These are phyloP conservation scores for Colletotrichum higginsianum DNA, from an alignment of 2,329 filamentous ascomycete genomes.

Conservation along the genomic window DNA sequence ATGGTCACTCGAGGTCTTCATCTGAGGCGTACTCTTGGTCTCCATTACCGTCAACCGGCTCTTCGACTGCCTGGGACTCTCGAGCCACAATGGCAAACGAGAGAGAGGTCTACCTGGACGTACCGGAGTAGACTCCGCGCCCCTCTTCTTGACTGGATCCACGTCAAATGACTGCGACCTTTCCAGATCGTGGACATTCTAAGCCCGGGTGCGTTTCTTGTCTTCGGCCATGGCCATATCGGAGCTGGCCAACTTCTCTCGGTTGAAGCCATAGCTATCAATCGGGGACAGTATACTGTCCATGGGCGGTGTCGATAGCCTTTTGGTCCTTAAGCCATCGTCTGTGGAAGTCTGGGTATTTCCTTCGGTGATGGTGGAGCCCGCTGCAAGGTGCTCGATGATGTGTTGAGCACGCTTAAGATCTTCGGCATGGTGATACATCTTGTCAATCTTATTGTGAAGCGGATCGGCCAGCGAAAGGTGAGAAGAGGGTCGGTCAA, in stretches of 20 bases:
- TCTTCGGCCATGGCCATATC: constrained; percentile 12
- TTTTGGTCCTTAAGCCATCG: not conserved
- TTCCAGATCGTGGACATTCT: constrained; percentile 9
- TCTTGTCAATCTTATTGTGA: constrained; percentile 49
- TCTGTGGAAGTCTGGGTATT: not conserved
- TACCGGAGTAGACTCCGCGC: not conserved
- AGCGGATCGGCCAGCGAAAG: constrained; percentile 30
- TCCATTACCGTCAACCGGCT: not conserved
- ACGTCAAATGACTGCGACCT: constrained; percentile 29
- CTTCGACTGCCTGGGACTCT: not conserved
- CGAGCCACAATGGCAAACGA: constrained; percentile 23
- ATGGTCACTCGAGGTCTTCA: not conserved
- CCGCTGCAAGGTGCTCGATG: constrained; percentile 52
- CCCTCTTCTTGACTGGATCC: constrained; percentile 32
- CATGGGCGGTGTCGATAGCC: not conserved
- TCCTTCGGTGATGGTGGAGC: constrained; percentile 26
- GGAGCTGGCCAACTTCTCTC: constrained; percentile 10
- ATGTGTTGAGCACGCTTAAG: constrained; percentile 54
- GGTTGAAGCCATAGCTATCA: not conserved
- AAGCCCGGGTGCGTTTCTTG: not conserved
- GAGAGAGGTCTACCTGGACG: constrained; percentile 11
- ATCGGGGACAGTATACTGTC: not conserved
- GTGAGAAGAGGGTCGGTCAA: constrained; percentile 6
- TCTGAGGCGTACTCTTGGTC: constrained; percentile 17
- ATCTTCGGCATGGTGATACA: constrained; percentile 53